phyloP scores from a whole-genome alignment of 2,329 filamentous ascomycete species.

The Diaporthe aspalathi region DNA sequence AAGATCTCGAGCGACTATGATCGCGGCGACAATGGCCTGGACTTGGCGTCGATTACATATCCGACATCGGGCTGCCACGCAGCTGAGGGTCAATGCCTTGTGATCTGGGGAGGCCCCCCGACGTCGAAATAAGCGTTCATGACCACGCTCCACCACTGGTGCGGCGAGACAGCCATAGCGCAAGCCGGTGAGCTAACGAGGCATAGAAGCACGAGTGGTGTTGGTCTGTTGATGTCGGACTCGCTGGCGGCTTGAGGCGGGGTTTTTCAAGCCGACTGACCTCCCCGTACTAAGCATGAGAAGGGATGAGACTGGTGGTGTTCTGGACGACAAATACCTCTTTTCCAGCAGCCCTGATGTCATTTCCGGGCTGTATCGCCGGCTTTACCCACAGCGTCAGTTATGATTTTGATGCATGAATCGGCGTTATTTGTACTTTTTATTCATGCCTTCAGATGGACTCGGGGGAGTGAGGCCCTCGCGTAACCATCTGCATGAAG shows the following conservation, averaged over 20 bases:
- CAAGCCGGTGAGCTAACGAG: background rate
- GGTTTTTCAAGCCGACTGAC: background rate
- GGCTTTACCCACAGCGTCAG: constrained; percentile 6
- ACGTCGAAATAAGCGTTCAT: background rate
- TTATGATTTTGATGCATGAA: constrained; percentile 21
- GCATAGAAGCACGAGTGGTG: background rate
- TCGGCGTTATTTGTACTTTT: constrained; percentile 7
- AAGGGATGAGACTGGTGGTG: background rate
- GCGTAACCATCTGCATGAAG: constrained; percentile 13
- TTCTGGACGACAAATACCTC: constrained; percentile 1
- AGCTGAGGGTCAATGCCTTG: background rate
- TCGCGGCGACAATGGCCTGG: background rate
- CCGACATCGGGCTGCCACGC: background rate
- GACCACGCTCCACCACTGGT: background rate
- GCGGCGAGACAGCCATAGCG: background rate
- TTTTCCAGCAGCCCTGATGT: background rate
- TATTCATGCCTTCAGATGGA: background rate
- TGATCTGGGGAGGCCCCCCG: background rate
- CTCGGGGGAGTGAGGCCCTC: background rate
- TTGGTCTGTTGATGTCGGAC: background rate
- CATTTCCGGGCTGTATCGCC: background rate
- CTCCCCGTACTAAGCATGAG: background rate
- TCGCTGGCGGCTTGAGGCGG: background rate
- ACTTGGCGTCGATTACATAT: background rate
- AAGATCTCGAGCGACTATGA: background rate